Percentiles rank a stretch among this genome's conserved stretches.
phyloP scores from a whole-genome alignment of 1,284 basidiomycete species.

The Inonotus hispidus region DNA sequence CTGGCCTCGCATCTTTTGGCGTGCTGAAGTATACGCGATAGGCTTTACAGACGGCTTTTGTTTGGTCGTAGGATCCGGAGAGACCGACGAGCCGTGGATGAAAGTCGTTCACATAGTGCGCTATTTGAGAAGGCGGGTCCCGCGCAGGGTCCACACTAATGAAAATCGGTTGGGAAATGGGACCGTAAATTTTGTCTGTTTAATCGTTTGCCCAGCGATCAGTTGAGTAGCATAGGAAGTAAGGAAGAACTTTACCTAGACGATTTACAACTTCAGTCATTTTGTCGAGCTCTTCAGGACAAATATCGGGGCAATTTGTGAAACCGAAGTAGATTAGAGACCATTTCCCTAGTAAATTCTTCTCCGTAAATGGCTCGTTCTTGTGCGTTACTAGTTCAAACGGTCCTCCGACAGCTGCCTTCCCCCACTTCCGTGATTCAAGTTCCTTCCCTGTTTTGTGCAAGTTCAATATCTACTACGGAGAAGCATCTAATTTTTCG shows the following conservation, averaged over 20 bases:
- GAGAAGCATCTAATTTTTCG: neutral
- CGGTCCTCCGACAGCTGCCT: constrained; percentile 85
- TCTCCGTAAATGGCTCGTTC: constrained; percentile 72
- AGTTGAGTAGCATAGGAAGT: neutral
- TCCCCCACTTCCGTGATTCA: constrained; percentile 50
- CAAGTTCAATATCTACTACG: neutral
- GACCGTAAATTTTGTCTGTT: constrained; percentile 61
- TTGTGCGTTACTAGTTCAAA: constrained; percentile 73
- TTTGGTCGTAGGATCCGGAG: constrained; percentile 80
- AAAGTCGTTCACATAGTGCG: constrained; percentile 73
- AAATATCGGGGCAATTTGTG: constrained; percentile 98
- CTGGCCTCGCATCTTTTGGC: constrained; percentile 83
- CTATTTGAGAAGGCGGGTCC: constrained; percentile 64
- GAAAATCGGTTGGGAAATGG: constrained; percentile 81
- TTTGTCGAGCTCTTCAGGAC: constrained; percentile 97
- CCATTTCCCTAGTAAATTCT: constrained; percentile 83
- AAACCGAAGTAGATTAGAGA: constrained; percentile 95
- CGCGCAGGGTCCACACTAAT: constrained; percentile 95
- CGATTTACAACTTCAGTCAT: constrained; percentile 78
- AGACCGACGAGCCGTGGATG: constrained; percentile 89
- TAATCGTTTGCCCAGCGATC: constrained; percentile 4
- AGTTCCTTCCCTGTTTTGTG: constrained; percentile 56
- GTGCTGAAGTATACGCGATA: constrained; percentile 99
- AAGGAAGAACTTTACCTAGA: constrained; percentile 49
- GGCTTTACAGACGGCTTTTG: constrained; percentile 87